Base-by-base conservation (phyloP, 2,329 filamentous ascomycete genomes). In the Ramichloridium luteum region DNA sequence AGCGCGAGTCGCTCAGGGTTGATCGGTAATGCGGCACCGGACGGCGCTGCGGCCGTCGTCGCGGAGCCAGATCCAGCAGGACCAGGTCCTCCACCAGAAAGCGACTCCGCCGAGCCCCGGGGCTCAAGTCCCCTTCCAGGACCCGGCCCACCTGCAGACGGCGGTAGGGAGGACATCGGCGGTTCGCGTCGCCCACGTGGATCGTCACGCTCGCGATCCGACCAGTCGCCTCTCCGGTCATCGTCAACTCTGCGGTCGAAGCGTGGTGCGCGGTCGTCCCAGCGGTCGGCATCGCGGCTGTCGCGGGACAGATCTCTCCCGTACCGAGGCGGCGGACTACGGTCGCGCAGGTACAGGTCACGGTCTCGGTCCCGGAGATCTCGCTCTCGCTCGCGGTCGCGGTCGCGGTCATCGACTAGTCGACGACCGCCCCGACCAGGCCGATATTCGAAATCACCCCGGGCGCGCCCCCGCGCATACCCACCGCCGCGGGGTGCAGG, bases 261-360 rank as follows among this genome's bases (percentile, higher is more conserved):
- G 13, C 61, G 51, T 17, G 8, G 20, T 8, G 20, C 8, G n/a
- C 62, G 54, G n/a, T 65, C 62, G 15, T 57, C 50, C 33, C 60
- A 50, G 4, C 61, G 53, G 13, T 64, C 61, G 15, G 44, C 30
- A 5, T 52, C 53, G 28, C 55, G 40, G 6, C 44, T 46, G 23
- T 59, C 32, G 53, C 61, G 41, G 47, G 56, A 39, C 51, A 47
- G 27, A 28, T 66, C 62, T 37, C 61, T 64, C 26, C 77, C 77
- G 35, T 60, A 55, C 17, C 60, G 34, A 14, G 43, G 50, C 35
- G 74, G 71, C 39, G 74, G 73, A 47, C 46, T 53, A 16, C 53
- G 48, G 16, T 46, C 78, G 23, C 50, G 69, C 33, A 65, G 58
- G 44, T 80, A 79, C 9, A 71, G 67, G 37, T 80, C 43, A 11